Base-by-base conservation (phyloP, 2,329 filamentous ascomycete species). In the Cladophialophora exuberans region DNA sequence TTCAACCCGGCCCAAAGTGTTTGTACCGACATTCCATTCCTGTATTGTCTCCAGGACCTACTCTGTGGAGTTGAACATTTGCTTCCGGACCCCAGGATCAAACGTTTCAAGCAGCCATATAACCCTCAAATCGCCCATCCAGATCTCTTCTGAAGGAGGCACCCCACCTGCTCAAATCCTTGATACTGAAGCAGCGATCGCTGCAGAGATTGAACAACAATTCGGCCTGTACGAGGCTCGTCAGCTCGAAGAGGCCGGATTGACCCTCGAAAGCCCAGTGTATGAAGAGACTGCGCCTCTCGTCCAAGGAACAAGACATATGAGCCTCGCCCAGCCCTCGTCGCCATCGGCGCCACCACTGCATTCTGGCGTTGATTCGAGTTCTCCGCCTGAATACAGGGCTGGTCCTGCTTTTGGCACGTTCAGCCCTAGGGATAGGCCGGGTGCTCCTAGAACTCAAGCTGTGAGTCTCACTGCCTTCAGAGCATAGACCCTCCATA, bases 21-120 rank as follows among this genome's bases (percentile, higher is more conserved):
- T 87, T 67, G 72, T 87, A 17, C 87, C 86, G 1, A 86, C 85
- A 2, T 90, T 89, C 72, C 83, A 88, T 72, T 79, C 81, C 33
- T 90, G 86, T 67, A 78, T 89, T 49, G 73, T 84, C 39, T 83
- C 82, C n/a, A 78, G 87, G 48, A 72, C 77, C 15, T 89, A 90
- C 67, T 69, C 74, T 3, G 76, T 90, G 11, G 80, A 83, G 49
- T 70, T 89, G 53, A 73, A 76, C 11, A 69, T 89, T 18, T 76
- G 79, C 3, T 76, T 82, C 45, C 77, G 52, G 25, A 77, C 78
- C 0, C 76, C 79, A 0, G 74, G 74, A 17, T 69, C 75, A 42
- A 69, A 73, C 48, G 70, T 72, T 26, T 66, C 76, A 6, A 64
- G 72, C 42, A 70, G 68, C 3, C 69, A 68, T 9, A 60, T 76